Evolutionary conservation across 345 rosid genomes (phyloP).

Genomic region (Sisymbrium altissimum): DNA sequence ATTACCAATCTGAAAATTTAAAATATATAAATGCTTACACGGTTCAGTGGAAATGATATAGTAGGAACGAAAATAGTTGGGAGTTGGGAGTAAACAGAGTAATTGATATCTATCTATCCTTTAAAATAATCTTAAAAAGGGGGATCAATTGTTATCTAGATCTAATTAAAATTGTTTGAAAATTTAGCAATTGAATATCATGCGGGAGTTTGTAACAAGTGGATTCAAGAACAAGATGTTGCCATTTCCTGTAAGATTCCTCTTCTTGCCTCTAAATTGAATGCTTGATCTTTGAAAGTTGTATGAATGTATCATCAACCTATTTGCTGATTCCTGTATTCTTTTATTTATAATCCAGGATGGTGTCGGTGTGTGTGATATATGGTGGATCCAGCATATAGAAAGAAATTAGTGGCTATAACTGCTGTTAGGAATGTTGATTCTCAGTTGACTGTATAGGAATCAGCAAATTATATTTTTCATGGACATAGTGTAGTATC

Average conservation of each 20-base stretch:
- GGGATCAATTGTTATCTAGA: constrained; percentile 2
- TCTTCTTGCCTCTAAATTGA: not conserved
- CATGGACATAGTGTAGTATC: constrained; percentile 89
- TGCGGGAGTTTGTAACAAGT: constrained; percentile 58
- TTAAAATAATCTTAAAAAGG: not conserved
- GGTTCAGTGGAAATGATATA: constrained; percentile 92
- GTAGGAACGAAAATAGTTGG: constrained; percentile 75
- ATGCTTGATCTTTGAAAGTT: constrained; percentile 17
- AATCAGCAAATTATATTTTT: constrained; percentile 82
- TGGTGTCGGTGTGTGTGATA: constrained; percentile 74
- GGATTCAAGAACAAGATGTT: constrained; percentile 70
- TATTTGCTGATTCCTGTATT: no score
- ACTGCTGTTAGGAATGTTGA: constrained; percentile 71
- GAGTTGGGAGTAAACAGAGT: constrained; percentile 74
- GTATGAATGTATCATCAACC: not conserved
- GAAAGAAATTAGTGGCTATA: constrained; percentile 97
- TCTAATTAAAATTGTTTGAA: constrained; percentile 29
- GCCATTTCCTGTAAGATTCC: constrained; percentile 80
- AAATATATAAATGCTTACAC: no score
- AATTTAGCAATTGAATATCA: constrained; percentile 57
- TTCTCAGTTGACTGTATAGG: constrained; percentile 73
- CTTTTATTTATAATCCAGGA: constrained; percentile 56
- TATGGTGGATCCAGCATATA: constrained; percentile 98
- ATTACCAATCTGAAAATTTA: no score
- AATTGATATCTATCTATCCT: constrained; percentile 50